Conservation (phyloP, 257 asterid species). For the Primulina huaijiensis region DNA sequence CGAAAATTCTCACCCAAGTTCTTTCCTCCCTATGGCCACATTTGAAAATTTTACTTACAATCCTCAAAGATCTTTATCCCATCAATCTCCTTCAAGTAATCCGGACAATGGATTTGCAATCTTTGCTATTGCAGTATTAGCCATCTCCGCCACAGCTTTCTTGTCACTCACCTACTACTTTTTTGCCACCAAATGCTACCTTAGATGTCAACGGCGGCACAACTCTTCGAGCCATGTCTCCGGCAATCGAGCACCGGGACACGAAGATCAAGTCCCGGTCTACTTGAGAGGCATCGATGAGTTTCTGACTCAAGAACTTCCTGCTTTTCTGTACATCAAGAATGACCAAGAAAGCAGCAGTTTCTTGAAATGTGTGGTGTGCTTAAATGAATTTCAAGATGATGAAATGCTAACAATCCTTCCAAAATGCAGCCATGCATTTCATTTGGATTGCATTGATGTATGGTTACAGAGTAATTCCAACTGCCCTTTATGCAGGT, state of each 20-base stretch:
- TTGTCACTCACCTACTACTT: conserved; percentile 35
- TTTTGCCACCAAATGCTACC: conserved; percentile 37
- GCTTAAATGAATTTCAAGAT: conserved; percentile 44
- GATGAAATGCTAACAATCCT: conserved; percentile 37
- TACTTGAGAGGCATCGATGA: conserved; percentile 43
- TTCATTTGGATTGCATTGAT: conserved; percentile 43
- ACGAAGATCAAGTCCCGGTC: conserved; percentile 29
- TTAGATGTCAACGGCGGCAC: conserved; percentile 35
- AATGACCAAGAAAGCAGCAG: conserved; percentile 23
- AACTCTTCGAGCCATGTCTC: conserved; percentile 32
- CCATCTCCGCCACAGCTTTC: conserved; percentile 38
- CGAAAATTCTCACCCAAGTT: neutral
- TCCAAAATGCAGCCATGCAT: conserved; percentile 41
- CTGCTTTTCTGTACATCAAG: conserved; percentile 29
- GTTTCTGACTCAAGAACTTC: conserved; percentile 32
- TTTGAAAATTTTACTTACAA: neutral
- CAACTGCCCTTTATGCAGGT: conserved; percentile 44
- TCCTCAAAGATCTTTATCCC: conserved; percentile 16
- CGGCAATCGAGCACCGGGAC: conserved; percentile 15
- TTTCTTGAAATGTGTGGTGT: conserved; percentile 37
- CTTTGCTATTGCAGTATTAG: conserved; percentile 36
- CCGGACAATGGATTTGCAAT: conserved; percentile 37
- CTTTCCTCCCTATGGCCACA: conserved; percentile 19
- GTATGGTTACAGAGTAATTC: conserved; percentile 42
- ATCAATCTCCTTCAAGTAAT: conserved; percentile 25